Percentiles rank a stretch among this genome's conserved stretches.
phyloP scores from a whole-genome alignment of 768 basidiomycete species.

The Pleurotus pulmonarius region DNA sequence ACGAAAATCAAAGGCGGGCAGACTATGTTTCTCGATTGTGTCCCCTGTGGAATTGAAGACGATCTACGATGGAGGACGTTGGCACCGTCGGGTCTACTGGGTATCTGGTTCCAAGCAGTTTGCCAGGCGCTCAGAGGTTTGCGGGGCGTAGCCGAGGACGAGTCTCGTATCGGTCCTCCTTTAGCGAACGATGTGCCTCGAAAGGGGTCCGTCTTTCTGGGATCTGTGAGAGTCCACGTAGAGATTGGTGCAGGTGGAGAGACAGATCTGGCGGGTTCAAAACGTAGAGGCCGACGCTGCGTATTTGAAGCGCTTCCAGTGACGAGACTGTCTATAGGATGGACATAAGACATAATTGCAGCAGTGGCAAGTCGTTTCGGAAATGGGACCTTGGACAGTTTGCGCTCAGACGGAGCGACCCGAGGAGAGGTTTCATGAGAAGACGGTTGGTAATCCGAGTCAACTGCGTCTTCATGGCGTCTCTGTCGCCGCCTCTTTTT shows the following conservation, averaged over 20 bases:
- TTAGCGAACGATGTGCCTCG: background rate
- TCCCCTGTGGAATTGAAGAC: background rate
- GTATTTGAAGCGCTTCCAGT: background rate
- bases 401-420: background rate
- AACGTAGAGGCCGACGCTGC: background rate
- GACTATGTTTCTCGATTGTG: background rate
- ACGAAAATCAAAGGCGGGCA: background rate
- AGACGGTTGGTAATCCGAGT: background rate
- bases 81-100: background rate
- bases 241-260: background rate
- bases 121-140: background rate
- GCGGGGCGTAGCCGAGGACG: background rate
- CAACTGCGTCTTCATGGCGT: background rate
- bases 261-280: background rate
- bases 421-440: background rate
- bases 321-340: constrained; percentile 1
- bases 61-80: background rate
- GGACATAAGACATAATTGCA: background rate
- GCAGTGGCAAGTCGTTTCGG: background rate
- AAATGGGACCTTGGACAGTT: background rate
- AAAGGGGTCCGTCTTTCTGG: constrained; percentile 2
- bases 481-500: background rate
- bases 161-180: background rate
- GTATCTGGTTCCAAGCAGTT: background rate
- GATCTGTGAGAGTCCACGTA: background rate